A percentile compares a stretch with the other conserved stretches of the same genome.
Conservation (phyloP, 805 yeast species). For the Yamadazyma kitorensis region DNA sequence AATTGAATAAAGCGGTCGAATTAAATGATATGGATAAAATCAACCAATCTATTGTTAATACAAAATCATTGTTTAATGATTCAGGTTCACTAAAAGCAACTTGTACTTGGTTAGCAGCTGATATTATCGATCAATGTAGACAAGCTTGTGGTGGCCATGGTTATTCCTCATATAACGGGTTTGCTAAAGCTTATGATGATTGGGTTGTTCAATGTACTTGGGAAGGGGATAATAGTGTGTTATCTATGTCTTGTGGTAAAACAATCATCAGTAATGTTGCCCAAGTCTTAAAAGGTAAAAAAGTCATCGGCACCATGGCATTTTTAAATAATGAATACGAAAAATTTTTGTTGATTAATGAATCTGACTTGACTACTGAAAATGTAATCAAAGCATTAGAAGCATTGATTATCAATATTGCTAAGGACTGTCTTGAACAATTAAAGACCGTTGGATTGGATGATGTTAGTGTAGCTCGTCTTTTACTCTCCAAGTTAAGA, state of each 20-base stretch:
- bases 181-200: constrained; percentile 84
- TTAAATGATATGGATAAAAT: constrained; percentile 47
- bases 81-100: constrained; percentile 89
- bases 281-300: constrained; percentile 37
- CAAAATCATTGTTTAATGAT: constrained; percentile 77
- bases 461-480: constrained; percentile 44
- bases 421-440: constrained; percentile 26
- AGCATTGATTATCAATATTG: constrained; percentile 37
- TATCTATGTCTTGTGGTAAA: constrained; percentile 82
- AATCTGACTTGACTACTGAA: constrained; percentile 22
- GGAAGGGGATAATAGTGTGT: constrained; percentile 95
- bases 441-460: constrained; percentile 43
- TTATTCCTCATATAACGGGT: constrained; percentile 87
- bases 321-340: constrained; percentile 37
- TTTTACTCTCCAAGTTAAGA: constrained; percentile 47
- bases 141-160: constrained; percentile 98
- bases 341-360: constrained; percentile 20
- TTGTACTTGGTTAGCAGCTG: constrained; percentile 81
- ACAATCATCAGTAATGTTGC: constrained; percentile 56
- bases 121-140: constrained; percentile 81
- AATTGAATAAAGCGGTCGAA: constrained; percentile 53
- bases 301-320: constrained; percentile 44
- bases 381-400: constrained; percentile 33
- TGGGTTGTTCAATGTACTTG: constrained; percentile 99
- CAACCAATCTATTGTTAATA: constrained; percentile 49